Conservation (phyloP, 306 rosid genomes). For the Sicyos edulis region DNA sequence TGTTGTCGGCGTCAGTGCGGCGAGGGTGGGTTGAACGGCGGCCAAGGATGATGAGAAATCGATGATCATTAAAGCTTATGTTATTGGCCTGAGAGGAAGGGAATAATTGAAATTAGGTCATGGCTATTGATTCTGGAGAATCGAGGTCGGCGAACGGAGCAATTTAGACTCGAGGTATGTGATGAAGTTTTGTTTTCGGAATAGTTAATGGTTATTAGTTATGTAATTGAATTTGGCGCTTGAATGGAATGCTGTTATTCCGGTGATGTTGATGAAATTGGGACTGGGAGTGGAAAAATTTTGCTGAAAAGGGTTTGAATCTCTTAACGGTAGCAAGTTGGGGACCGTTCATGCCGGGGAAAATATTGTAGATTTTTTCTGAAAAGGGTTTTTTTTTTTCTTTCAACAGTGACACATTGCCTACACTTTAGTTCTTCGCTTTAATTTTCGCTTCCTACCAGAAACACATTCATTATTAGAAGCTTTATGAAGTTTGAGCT, state of each 20-base stretch:
- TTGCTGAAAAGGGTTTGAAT: slow-evolving; percentile 7
- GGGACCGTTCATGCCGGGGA: neutral
- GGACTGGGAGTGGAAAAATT: neutral
- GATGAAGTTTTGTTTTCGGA: slow-evolving; percentile 4
- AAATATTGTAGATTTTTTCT: neutral
- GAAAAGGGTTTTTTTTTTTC: neutral
- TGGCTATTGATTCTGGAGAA: slow-evolving; percentile 2
- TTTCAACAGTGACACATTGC: neutral
- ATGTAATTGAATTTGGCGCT: neutral
- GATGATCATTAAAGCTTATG: neutral
- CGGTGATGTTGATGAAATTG: neutral
- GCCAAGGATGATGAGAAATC: neutral
- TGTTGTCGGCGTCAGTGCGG: neutral
- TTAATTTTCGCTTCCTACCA: slow-evolving; percentile 34
- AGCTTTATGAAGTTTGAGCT: slow-evolving; percentile 88
- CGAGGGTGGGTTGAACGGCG: neutral
- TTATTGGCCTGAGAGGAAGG: neutral
- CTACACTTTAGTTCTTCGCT: neutral
- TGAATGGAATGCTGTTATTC: neutral
- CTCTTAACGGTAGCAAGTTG: neutral
- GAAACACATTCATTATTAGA: slow-evolving; percentile 52
- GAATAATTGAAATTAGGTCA: neutral
- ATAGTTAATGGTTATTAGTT: neutral
- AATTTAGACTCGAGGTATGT: neutral
- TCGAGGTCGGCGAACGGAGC: slow-evolving; percentile 2